Conservation (phyloP, 169 alveolate species). For the Plasmodium coatneyi region DNA sequence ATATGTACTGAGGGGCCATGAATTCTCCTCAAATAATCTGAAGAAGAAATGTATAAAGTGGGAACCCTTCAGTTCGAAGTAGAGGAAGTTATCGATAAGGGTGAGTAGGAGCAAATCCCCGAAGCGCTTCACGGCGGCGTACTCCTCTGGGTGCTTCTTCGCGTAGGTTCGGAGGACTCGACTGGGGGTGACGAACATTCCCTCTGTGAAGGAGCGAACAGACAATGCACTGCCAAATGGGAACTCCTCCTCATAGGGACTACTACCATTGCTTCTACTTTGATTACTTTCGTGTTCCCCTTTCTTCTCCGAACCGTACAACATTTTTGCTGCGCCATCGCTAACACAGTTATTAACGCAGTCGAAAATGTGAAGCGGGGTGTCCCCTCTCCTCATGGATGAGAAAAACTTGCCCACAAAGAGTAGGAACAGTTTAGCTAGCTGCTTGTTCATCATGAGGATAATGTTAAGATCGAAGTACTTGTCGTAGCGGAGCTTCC, state of each 20-base stretch:
- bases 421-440: slow-evolving; percentile 30
- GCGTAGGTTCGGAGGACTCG: neutral
- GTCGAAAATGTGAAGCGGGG: slow-evolving; percentile 5
- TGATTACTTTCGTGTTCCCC: neutral
- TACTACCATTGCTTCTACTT: neutral
- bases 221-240: neutral
- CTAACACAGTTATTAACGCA: slow-evolving; percentile 46
- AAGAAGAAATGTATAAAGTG: slow-evolving; percentile 49
- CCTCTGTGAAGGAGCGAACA: neutral
- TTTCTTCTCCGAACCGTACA: too few relatives aligned
- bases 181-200: neutral
- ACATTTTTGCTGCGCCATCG: neutral
- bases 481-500: slow-evolving; percentile 3
- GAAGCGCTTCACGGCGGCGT: neutral
- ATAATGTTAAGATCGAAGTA: slow-evolving; percentile 20
- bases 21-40: slow-evolving; percentile 10
- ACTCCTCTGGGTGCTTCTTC: slow-evolving; percentile 14
- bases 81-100: slow-evolving; percentile 31
- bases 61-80: slow-evolving; percentile 47
- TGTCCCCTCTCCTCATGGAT: neutral
- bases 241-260: neutral
- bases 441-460: slow-evolving; percentile 39
- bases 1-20: slow-evolving; percentile 27
- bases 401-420: slow-evolving; percentile 1
- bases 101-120: slow-evolving; percentile 19